Base-by-base conservation (phyloP, 2,329 filamentous ascomycete species). In the Botrytis galanthina region DNA sequence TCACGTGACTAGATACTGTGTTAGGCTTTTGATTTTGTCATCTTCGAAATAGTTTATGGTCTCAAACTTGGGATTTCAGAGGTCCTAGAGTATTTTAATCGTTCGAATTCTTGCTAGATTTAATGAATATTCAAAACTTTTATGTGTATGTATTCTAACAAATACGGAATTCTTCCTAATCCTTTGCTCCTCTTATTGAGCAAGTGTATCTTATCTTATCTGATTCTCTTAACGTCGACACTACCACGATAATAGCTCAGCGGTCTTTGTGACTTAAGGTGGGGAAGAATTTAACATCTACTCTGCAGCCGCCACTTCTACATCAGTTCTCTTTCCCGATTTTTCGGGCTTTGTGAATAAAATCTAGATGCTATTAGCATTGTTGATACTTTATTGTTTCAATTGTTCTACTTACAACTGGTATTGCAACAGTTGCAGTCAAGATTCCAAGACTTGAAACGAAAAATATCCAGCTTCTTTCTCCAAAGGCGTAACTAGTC, bases 391-490 rank as follows among this genome's bases (percentile, higher is more conserved):
- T 16, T 4, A 18, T 12, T 54, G 16, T 18, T 29, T 18, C 35
- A 37, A 12, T 22, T 3, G 32, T 16, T 32, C 39, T n/a, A 61
- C 71, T 73, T 32, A 73, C 71, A 16, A 69, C 44, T 37, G 63
- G 71, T 46, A 73, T 42, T 29, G 64, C 69, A 42, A 72, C 69
- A 51, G 60, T 69, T 32, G 72, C 72, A 54, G 71, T 72, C 46
- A 76, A 72, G 26, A 75, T 54, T 29, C 72, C 75, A 59, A 75
- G 66, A 63, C 73, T 75, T 10, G 59, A 54, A 14, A 72, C 74
- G 26, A 75, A 67, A 26, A 62, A 63, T 57, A 32, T 61, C 75
- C 75, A 76, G n/a, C 69, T 61, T 46, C 29, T 61, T 12, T 70
- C 57, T 59, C 72, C 64, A 71, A 72, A 73, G 2, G 70, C 71